Percentiles rank a stretch among this genome's conserved stretches.
phyloP scores from a whole-genome alignment of 2,329 filamentous ascomycete species.

The Claviceps africana region DNA sequence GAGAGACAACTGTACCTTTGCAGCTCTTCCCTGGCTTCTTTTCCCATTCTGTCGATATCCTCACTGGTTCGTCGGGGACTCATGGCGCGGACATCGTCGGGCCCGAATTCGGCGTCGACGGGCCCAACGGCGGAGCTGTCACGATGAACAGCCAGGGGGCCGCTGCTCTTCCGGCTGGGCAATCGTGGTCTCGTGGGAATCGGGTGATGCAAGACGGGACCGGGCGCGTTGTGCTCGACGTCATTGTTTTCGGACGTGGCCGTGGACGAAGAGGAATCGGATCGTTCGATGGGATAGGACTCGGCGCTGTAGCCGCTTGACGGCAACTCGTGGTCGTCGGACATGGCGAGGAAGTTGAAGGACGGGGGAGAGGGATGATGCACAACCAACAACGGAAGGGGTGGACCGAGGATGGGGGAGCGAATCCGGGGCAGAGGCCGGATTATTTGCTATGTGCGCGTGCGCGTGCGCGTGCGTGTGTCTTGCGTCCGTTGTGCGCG shows the following conservation, averaged over 20 bases:
- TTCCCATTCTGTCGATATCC: slow-evolving; percentile 75
- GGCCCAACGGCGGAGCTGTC: slow-evolving; percentile 62
- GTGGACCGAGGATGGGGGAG: not conserved
- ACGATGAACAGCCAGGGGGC: slow-evolving; percentile 68
- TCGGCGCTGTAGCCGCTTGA: slow-evolving; percentile 13
- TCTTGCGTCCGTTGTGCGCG: no score
- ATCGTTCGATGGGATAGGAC: slow-evolving; percentile 23
- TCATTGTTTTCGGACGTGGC: slow-evolving; percentile 22
- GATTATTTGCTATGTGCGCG: no score
- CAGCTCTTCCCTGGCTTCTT: slow-evolving; percentile 59
- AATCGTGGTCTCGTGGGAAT: slow-evolving; percentile 50
- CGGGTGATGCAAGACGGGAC: slow-evolving; percentile 36
- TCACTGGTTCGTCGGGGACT: slow-evolving; percentile 82
- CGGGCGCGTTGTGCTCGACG: slow-evolving; percentile 16
- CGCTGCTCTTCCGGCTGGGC: slow-evolving; percentile 62
- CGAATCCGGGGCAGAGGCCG: not conserved
- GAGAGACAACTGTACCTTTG: slow-evolving; percentile 38
- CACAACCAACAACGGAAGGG: not conserved
- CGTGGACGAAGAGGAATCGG: slow-evolving; percentile 22
- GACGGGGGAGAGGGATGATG: not conserved
- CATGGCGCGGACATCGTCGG: slow-evolving; percentile 86
- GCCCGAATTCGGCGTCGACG: slow-evolving; percentile 61
- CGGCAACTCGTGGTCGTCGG: slow-evolving; percentile 12
- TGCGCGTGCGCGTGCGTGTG: no score
- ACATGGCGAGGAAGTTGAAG: slow-evolving; percentile 7